phyloP scores from a whole-genome alignment of 768 basidiomycete species.

The Lactarius vividus region DNA sequence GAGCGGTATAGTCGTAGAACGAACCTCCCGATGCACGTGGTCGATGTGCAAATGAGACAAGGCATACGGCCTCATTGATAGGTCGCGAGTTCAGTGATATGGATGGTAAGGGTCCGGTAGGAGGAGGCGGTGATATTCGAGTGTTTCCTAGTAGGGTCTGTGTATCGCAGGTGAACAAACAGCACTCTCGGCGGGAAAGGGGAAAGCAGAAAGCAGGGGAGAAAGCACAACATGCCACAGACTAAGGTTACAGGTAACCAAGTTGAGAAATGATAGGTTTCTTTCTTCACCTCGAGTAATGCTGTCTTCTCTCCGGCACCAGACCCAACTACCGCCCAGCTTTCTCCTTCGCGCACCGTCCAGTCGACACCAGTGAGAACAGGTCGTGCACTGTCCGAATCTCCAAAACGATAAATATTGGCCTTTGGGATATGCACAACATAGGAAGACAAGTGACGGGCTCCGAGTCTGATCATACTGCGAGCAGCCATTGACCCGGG shows the following conservation, averaged over 20 bases:
- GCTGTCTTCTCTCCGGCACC: slow-evolving; percentile 59
- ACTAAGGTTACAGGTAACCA: neutral
- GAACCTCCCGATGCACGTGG: slow-evolving; percentile 56
- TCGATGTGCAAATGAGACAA: slow-evolving; percentile 69
- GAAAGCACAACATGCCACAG: neutral
- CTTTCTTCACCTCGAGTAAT: slow-evolving; percentile 57
- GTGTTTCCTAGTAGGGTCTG: slow-evolving; percentile 71
- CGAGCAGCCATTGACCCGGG: neutral
- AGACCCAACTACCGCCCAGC: slow-evolving; percentile 74
- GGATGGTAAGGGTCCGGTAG: slow-evolving; percentile 77
- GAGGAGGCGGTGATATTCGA: slow-evolving; percentile 62
- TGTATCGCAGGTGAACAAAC: neutral
- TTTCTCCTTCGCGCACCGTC: slow-evolving; percentile 59
- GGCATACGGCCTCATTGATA: slow-evolving; percentile 48
- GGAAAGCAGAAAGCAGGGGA: neutral
- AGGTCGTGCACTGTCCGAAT: slow-evolving; percentile 44
- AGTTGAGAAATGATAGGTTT: neutral
- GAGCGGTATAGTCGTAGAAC: slow-evolving; percentile 91
- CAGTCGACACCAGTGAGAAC: slow-evolving; percentile 55
- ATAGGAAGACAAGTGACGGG: neutral
- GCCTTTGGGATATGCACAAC: slow-evolving; percentile 41
- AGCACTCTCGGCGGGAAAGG: slow-evolving; percentile 1
- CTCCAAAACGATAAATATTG: slow-evolving; percentile 59
- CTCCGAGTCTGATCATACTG: neutral
- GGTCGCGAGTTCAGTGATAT: slow-evolving; percentile 40